Evolutionary conservation across 129 eudicot species (phyloP), one percentile per base, ranked within the genome.

Genomic region (Centrapalus pauciflorus): DNA sequence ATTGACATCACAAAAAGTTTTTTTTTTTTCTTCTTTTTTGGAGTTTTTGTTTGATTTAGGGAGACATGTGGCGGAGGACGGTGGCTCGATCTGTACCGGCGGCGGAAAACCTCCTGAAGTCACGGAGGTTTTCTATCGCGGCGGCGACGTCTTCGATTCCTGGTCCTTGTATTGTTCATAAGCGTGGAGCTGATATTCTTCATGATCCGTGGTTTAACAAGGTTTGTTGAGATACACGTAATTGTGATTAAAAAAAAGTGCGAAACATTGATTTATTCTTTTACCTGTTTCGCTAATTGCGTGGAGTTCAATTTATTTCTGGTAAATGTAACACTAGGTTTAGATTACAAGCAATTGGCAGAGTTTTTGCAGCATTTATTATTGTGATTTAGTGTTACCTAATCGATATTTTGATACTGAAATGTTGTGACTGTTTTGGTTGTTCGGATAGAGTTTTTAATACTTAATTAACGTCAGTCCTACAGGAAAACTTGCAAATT

Each of bases 171-270:
- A 89, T 89, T 67, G 92, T 94, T 48, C 99, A 86, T 46, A 94
- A 94, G 74, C 97, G 99, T 24, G 99, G 99, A 2, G 80, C 95
- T 58, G 99, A 94, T 87, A 87, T 94, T 66, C 99, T 94, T 55
- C 99, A 94, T 58, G 99, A 94, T 84, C 99, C 99, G 0, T 94
- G 99, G 99, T 94, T 89, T 70, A 94, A 94, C 30, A 89, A 94
- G 99, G 99, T 94, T 55, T 6, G 50, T 37, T 54, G 41, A 33
- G 2, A n/a, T 41, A 0, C 33, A 46, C 76, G 55, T 49, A 35
- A 24, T 9, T 61, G 29, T 66, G 41, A 26, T 63, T n/a, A n/a
- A n/a, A 11, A 13, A 17, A 27, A 7, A 3, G 21, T 4, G 48
- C 58, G 49, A 2, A 20, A 4, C 24, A 5, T 33, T 52, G 14